Base-by-base conservation (phyloP, 2,329 filamentous ascomycete genomes). In the Monilinia vaccinii-corymbosi region DNA sequence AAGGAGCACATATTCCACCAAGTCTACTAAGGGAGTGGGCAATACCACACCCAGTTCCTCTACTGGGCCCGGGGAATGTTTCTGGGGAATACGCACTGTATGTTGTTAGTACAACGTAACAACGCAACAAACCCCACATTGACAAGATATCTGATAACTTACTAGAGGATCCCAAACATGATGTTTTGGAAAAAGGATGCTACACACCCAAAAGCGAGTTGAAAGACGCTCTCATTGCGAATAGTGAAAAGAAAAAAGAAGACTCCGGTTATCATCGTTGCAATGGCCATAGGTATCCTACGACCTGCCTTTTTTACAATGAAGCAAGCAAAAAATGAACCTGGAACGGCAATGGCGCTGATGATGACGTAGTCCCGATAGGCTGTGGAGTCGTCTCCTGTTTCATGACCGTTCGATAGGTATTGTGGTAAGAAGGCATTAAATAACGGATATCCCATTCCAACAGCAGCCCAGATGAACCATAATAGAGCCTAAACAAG, bases 341-440 rank as follows among this genome's bases (percentile, higher is more conserved):
- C 90, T 0, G 89, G 90, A 2, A 94, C 83, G 44, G 90, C 89
- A 51, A 86, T 81, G 42, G 90, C 76, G 45, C 87, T 88, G 18
- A 88, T 90, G 71, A 95, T 91, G 71, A 86, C 86, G 72, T 91
- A 93, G 77, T 91, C 90, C 62, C 88, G 85, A 75, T 94, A 95
- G 0, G 83, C 82, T 25, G 76, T 75, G 48, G 70, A 62, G 62
- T 72, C 70, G 4, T 78, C 76, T 58, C 80, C 68, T 36, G 63
- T 67, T 38, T 67, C 65, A 18, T 76, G 76, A 31, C 82, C 80
- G 60, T 84, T 81, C 28, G 85, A 82, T 61, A 95, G 82, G 70
- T 94, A 94, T 66, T 94, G 88, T 0, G 91, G 91, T n/a, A 96
- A 79, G 74, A 95, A 95, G 56, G 88, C 87, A 73, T 94, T 94